A percentile compares a stretch with the other conserved stretches of the same genome.
phyloP scores from a whole-genome alignment of 1,139 yeast species.

The Suhomyces taliae region DNA sequence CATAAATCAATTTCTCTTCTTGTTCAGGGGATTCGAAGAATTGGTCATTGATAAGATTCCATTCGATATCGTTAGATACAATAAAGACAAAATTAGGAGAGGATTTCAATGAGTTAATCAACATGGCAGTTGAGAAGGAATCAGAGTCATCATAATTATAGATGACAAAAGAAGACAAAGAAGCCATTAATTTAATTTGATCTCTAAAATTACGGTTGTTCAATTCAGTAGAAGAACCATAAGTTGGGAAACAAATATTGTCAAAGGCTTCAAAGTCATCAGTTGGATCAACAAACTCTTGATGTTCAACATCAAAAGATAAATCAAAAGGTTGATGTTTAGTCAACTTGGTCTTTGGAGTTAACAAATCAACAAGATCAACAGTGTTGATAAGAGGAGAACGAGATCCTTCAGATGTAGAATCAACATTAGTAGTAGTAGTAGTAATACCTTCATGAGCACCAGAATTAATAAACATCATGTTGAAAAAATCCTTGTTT shows the following conservation, averaged over 20 bases:
- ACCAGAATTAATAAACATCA: slow-evolving; percentile 20
- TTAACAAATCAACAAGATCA: slow-evolving; percentile 22
- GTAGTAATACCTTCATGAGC: neutral
- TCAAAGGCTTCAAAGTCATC: slow-evolving; percentile 17
- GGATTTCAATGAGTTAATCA: slow-evolving; percentile 14
- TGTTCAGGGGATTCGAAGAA: slow-evolving; percentile 5
- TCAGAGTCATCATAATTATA: slow-evolving; percentile 28
- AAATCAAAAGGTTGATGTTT: slow-evolving; percentile 3
- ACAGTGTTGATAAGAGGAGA: slow-evolving; percentile 24
- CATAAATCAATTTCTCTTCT: slow-evolving; percentile 5
- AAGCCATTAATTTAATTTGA: slow-evolving; percentile 36
- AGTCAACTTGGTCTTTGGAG: slow-evolving; percentile 1
- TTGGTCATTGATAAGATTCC: slow-evolving; percentile 5
- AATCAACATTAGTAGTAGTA: neutral
- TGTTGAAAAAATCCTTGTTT: slow-evolving; percentile 14
- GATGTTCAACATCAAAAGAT: slow-evolving; percentile 1
- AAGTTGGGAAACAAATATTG: slow-evolving; percentile 6
- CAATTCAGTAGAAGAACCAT: slow-evolving; percentile 15
- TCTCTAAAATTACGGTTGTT: slow-evolving; percentile 33
- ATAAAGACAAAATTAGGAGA: slow-evolving; percentile 11
- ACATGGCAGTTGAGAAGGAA: slow-evolving; percentile 13
- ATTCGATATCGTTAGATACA: slow-evolving; percentile 11
- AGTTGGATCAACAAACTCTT: slow-evolving; percentile 5
- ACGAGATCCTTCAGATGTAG: slow-evolving; percentile 6
- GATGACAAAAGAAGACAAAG: slow-evolving; percentile 34